A percentile compares a stretch with the other conserved stretches of the same genome.
Evolutionary conservation across 73 alveolate genomes (phyloP).

Genomic region (Effrenium voratum): DNA sequence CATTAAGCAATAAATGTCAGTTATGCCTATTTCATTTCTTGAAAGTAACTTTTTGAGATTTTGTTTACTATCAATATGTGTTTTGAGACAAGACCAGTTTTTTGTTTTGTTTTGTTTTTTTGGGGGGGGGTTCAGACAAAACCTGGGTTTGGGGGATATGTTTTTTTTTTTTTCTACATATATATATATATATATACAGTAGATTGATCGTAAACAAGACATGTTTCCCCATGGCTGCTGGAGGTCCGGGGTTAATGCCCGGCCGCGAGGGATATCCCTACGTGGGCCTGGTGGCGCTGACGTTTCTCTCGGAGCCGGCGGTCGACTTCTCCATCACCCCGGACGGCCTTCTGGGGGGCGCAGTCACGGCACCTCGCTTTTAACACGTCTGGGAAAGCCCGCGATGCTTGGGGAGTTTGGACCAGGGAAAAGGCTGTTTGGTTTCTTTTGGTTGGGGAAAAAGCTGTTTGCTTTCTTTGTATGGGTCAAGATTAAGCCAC

Average conservation of each 20-base stretch:
- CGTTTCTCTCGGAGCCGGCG: conserved; percentile 45
- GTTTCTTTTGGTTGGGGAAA: too few relatives aligned
- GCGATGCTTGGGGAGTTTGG: too few relatives aligned
- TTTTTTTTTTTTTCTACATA: neutral
- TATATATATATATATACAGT: neutral
- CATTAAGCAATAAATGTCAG: too few relatives aligned
- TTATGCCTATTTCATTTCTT: too few relatives aligned
- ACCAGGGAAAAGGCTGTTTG: too few relatives aligned
- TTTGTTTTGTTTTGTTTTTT: too few relatives aligned
- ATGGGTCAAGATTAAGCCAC: too few relatives aligned
- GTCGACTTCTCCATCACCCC: conserved; percentile 88
- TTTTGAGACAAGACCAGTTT: neutral
- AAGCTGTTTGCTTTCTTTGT: too few relatives aligned
- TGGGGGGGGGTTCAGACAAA: neutral
- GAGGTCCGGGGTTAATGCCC: too few relatives aligned
- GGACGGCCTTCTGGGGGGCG: conserved; percentile 56
- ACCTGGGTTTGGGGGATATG: neutral
- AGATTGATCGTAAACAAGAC: neutral
- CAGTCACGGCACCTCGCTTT: conserved; percentile 49
- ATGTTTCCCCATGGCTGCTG: neutral
- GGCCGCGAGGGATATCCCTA: conserved; percentile 93
- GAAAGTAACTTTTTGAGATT: too few relatives aligned
- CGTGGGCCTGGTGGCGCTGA: conserved; percentile 75
- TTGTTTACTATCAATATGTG: too few relatives aligned
- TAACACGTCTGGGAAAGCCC: too few relatives aligned